Evolutionary conservation across 1,284 basidiomycete genomes (phyloP).

Genomic region (Ganoderma lingzhi): DNA sequence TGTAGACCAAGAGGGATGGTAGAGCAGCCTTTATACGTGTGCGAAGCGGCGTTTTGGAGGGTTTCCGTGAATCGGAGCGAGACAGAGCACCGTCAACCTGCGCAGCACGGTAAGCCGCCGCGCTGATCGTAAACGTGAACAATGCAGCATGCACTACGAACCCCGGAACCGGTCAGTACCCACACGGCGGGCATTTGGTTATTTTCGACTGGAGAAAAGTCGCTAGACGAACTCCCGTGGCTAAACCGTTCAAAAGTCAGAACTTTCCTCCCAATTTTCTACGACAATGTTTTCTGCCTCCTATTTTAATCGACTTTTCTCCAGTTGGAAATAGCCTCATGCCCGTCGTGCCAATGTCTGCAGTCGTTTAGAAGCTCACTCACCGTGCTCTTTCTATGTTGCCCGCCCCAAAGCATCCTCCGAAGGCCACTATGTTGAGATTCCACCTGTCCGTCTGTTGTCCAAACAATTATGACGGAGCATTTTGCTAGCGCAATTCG

Average conservation of each 20-base stretch:
- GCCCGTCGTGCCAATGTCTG: too few species aligned
- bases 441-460: neutral
- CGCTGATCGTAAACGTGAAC: neutral
- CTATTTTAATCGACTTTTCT: too few species aligned
- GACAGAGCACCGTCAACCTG: neutral
- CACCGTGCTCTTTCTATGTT: neutral
- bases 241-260: too few species aligned
- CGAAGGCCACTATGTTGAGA: neutral
- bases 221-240: too few species aligned
- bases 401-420: neutral
- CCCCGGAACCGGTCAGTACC: neutral
- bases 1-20: neutral
- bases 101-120: neutral
- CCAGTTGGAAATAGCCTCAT: too few species aligned
- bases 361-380: neutral
- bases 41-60: neutral
- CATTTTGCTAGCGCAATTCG: neutral
- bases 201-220: too few species aligned
- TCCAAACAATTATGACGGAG: neutral
- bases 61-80: neutral
- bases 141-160: neutral
- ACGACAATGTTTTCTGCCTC: too few species aligned
- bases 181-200: too few species aligned
- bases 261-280: too few species aligned
- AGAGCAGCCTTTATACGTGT: neutral